Base-by-base conservation (phyloP, 1,139 yeast genomes). In the Geotrichum restrictum region DNA sequence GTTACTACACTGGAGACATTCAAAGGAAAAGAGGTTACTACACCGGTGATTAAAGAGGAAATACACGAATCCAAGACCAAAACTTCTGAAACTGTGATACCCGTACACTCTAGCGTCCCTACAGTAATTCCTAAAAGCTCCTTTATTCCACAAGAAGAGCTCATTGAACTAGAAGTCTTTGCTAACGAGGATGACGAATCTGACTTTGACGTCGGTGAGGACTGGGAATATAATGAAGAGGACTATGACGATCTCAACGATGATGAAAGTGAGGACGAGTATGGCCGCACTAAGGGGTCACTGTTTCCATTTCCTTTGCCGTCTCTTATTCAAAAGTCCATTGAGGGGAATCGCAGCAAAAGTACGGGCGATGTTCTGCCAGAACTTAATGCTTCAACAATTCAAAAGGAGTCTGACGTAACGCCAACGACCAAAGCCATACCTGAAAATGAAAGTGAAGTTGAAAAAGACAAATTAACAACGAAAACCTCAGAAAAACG, bases 151-250 rank as follows among this genome's bases (percentile, higher is more conserved):
- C 19, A 29, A 24, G 46, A 45, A 6, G 85, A 83, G 55, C 72
- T 84, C 51, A 66, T 76, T 10, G 74, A 75, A 40, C 68, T 84
- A 2, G 80, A 77, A 51, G 54, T 77, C 10, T 62, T 83, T 2
- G 85, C 87, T 0, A 80, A 77, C 57, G 80, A 80, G 18, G 61
- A 81, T 33, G 78, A 73, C 10, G 72, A 66, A 16, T 63, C 63
- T n/a, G 63, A 62, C 37, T 73, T 69, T 8, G 75, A 74, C 47
- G 76, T 72, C 10, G 74, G 69, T 27, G 75, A 75, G 16, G 73
- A 72, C 11, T 63, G 64, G 1, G 69, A 66, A 13, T 69, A 67
- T 24, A 63, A 67, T 13, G 67, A 65, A 6, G 63, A 64, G 46
- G 74, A 69, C 37, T 70, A 69, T 24, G 72, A 70, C 32, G 60